Conservation (phyloP, 495 filamentous ascomycete species). For the Neurospora discreta region DNA sequence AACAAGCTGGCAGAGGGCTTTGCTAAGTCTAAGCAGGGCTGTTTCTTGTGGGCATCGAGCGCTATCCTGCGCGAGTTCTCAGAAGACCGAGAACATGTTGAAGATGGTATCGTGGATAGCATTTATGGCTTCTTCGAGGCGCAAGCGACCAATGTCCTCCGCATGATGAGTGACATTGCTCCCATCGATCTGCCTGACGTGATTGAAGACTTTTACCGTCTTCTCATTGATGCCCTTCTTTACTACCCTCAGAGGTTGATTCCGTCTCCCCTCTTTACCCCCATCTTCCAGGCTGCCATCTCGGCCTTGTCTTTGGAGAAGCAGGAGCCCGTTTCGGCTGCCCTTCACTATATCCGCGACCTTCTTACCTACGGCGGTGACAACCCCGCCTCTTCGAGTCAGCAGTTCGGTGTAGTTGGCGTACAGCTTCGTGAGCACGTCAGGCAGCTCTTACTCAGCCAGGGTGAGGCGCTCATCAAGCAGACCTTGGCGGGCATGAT, state of each 20-base stretch:
- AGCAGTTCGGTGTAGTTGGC: constrained; percentile 36
- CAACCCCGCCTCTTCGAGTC: constrained; percentile 62
- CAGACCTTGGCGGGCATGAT: constrained; percentile 93
- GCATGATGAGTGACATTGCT: constrained; percentile 73
- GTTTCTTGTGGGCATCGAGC: constrained; percentile 94
- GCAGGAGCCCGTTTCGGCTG: constrained; percentile 78
- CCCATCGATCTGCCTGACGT: constrained; percentile 90
- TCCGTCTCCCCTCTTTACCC: constrained; percentile 59
- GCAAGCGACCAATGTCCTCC: constrained; percentile 77
- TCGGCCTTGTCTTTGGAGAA: constrained; percentile 80
- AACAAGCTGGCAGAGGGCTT: constrained; percentile 80
- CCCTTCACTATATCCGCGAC: constrained; percentile 88
- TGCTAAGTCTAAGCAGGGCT: constrained; percentile 76
- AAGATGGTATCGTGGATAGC: constrained; percentile 66
- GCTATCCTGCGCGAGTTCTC: constrained; percentile 93
- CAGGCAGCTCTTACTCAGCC: constrained; percentile 52
- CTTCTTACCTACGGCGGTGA: constrained; percentile 78
- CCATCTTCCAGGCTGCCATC: constrained; percentile 77
- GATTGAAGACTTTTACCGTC: constrained; percentile 96
- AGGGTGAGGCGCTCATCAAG: constrained; percentile 72
- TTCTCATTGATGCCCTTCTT: constrained; percentile 78
- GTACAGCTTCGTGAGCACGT: constrained; percentile 59
- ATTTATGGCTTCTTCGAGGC: constrained; percentile 93
- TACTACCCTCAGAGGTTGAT: constrained; percentile 82
- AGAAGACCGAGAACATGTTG: constrained; percentile 74